phyloP scores from a whole-genome alignment of 257 asterid species.

The Sherardia arvensis region DNA sequence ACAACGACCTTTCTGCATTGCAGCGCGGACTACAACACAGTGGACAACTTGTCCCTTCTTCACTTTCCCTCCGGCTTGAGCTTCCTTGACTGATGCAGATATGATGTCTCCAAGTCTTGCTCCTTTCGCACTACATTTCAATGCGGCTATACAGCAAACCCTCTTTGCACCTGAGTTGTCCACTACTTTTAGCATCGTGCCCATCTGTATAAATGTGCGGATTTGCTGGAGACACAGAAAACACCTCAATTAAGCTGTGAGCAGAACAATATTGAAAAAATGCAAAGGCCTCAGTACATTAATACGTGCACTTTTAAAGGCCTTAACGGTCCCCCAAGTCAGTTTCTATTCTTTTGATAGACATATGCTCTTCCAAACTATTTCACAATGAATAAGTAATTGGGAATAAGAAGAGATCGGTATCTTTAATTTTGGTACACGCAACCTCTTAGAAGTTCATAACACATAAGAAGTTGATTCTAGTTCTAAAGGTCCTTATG shows the following conservation, averaged over 20 bases:
- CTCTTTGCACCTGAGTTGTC: constrained; percentile 90
- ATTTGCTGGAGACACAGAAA: constrained; percentile 46
- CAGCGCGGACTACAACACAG: constrained; percentile 91
- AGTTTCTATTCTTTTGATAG: background rate
- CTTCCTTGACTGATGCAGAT: constrained; percentile 86
- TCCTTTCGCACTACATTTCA: constrained; percentile 82
- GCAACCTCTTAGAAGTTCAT: too few species aligned
- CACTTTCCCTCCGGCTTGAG: constrained; percentile 84
- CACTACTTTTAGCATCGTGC: constrained; percentile 84
- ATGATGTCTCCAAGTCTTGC: constrained; percentile 86
- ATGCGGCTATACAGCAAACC: constrained; percentile 86
- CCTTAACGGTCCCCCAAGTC: background rate
- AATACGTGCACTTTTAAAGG: background rate
- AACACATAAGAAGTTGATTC: too few species aligned
- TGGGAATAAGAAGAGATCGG: too few species aligned
- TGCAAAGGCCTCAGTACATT: background rate
- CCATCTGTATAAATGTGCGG: constrained; percentile 89
- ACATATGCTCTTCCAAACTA: background rate
- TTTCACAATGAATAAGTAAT: background rate
- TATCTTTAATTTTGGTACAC: too few species aligned
- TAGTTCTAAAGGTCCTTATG: too few species aligned
- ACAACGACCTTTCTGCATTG: constrained; percentile 80
- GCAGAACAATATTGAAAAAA: constrained; percentile 2
- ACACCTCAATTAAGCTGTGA: background rate
- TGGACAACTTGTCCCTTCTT: constrained; percentile 77